Evolutionary conservation across 768 basidiomycete species (phyloP), one percentile per base, ranked within the genome.

Genomic region (Tephrocybe rancida): DNA sequence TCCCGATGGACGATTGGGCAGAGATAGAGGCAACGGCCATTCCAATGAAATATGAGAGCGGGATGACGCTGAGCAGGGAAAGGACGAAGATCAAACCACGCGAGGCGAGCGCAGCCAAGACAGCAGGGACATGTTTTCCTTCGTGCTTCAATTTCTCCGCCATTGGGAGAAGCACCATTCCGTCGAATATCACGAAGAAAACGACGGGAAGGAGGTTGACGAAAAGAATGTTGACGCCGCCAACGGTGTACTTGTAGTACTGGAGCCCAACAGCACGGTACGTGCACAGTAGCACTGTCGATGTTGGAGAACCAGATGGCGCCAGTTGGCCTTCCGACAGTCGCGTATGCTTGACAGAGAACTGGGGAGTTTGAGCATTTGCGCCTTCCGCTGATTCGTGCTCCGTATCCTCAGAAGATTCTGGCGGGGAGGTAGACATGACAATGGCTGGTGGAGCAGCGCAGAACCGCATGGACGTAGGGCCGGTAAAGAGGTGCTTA

Each of bases 1-100:
- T 97, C 5, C 97, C 97, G 56, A 99, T 99, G 1, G 91, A 94
- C 0, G 93, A 95, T 65, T 98, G 97, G 0, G 97, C 97, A n/a
- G 90, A 93, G 64, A 99, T 98, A 39, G 92, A 95, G 2, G 97
- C 97, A 55, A 99, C 97, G 7, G 97, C 97, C 97, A 98, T 98
- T 16, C 97, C 97, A 65, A 99, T 98, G 75, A 99, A 99, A 77
- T 99, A 99, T 7, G 92, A 95, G 18, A 99, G 79, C 0, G 97
- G 97, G 59, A 99, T 98, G 64, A 99, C 93, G 60, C 91, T 92
- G 24, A 90, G 82, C 41, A 99, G 77, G 59, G 88, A 82, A 62
- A 95, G 71, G 39, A 92, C 59, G 69, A 99, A 98, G 62, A 98
- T 88, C 62, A 92, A 72, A 3, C 80, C 82, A 44, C 86, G 86